Percentiles rank a stretch among this genome's conserved stretches.
Conservation (phyloP, 2,329 filamentous ascomycete species). For the Colletotrichum aenigma region DNA sequence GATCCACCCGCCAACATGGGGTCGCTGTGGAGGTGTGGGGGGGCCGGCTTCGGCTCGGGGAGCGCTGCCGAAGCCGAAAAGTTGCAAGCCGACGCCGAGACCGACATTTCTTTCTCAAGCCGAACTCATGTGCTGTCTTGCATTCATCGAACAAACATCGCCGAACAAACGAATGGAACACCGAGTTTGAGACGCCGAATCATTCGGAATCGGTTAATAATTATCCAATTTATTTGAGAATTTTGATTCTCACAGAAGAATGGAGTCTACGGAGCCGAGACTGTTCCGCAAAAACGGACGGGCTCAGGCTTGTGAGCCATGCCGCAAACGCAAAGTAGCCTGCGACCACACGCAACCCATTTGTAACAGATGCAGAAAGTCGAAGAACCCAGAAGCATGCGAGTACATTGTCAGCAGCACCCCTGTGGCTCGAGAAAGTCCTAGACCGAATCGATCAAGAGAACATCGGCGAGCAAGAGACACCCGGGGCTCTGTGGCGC, state of each 20-base stretch:
- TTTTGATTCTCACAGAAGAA: not conserved
- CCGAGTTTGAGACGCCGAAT: not conserved
- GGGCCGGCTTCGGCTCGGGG: not conserved
- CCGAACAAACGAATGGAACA: not conserved
- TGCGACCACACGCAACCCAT: conserved; percentile 46
- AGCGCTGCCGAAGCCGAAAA: conserved; percentile 3
- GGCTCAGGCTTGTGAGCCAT: conserved; percentile 35
- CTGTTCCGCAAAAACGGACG: conserved; percentile 17
- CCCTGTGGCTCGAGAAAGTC: not conserved
- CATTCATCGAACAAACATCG: not conserved
- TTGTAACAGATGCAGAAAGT: conserved; percentile 42
- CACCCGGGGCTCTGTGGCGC: not conserved
- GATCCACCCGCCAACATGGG: not conserved
- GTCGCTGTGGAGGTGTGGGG: not conserved
- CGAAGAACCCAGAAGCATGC: conserved; percentile 35
- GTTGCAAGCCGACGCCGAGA: not conserved
- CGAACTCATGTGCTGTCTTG: not conserved
- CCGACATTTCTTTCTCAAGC: not conserved
- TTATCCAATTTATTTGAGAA: not conserved
- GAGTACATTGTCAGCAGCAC: conserved; percentile 35
- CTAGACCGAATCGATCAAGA: not conserved
- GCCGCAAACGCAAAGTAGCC: conserved; percentile 45
- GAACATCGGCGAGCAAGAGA: not conserved
- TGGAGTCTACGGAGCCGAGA: conserved; percentile 5
- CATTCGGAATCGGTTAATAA: not conserved